Evolutionary conservation across 768 basidiomycete species (phyloP).

Genomic region (Suillus luteus): DNA sequence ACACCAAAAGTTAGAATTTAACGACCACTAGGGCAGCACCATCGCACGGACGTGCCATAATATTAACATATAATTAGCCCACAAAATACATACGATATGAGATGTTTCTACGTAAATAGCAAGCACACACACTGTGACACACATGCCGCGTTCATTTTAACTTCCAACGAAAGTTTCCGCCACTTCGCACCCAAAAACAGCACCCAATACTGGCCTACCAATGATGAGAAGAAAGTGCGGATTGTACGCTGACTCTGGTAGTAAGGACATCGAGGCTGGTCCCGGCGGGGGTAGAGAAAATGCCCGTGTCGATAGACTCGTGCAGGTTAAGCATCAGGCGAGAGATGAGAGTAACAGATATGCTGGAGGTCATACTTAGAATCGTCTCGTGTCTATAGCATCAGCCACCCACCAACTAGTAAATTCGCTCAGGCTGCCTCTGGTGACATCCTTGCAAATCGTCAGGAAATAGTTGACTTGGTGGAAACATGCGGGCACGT

Average conservation of each 20-base stretch:
- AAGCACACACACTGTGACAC: not conserved
- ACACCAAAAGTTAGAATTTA: not conserved
- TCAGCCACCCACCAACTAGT: slow-evolving; percentile 45
- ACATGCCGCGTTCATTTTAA: not conserved
- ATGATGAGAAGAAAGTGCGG: not conserved
- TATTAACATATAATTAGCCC: not conserved
- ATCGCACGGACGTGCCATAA: not conserved
- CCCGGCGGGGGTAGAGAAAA: slow-evolving; percentile 5
- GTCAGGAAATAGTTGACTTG: not conserved
- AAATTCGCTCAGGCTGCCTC: slow-evolving; percentile 49
- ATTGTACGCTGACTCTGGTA: not conserved
- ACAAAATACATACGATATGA: too few relatives aligned
- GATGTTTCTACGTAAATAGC: not conserved
- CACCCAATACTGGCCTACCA: not conserved
- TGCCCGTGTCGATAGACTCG: slow-evolving; percentile 31
- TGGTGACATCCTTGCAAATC: slow-evolving; percentile 18
- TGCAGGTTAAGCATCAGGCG: slow-evolving; percentile 60
- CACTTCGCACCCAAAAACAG: not conserved
- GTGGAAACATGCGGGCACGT: not conserved
- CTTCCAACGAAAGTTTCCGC: not conserved
- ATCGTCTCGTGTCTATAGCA: not conserved
- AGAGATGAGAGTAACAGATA: slow-evolving; percentile 55
- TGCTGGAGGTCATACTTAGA: slow-evolving; percentile 28
- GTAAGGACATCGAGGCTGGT: not conserved
- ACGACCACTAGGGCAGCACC: not conserved